A percentile compares a stretch with the other conserved stretches of the same genome.
These are phyloP conservation scores for Cystobasidium tubakii DNA, from an alignment of 768 basidiomycete genomes.

Conservation along the genomic window DNA sequence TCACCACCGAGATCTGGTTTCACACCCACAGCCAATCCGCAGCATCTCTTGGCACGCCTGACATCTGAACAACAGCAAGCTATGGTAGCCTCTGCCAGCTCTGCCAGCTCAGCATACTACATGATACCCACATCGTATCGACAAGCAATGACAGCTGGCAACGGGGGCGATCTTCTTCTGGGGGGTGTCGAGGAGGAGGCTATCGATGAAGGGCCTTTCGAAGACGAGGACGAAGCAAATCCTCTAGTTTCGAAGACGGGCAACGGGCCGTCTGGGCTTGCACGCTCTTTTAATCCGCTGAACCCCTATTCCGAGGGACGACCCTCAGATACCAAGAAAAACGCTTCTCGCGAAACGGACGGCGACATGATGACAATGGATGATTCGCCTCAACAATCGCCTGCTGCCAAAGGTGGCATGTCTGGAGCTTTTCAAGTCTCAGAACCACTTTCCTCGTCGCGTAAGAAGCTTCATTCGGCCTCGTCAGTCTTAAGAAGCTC, in stretches of 20 bases:
- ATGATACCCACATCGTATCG: conserved; percentile 17
- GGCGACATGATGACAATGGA: conserved; percentile 6
- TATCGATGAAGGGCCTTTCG: not conserved
- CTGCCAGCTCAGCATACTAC: conserved; percentile 1
- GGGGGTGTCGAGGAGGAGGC: not conserved
- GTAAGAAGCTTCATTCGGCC: not conserved
- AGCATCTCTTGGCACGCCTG: conserved; percentile 27
- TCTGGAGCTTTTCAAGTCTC: not conserved
- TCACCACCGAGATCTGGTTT: conserved; percentile 1
- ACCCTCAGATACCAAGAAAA: not conserved
- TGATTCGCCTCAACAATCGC: conserved; percentile 10
- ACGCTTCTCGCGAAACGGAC: not conserved
- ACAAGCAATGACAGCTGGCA: not conserved
- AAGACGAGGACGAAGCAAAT: not conserved
- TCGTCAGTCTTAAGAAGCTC: not conserved
- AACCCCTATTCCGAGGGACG: conserved; percentile 10
- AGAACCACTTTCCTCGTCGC: too few relatives aligned
- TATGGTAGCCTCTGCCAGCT: conserved; percentile 15
- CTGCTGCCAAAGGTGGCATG: not conserved
- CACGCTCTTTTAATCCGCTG: conserved; percentile 11
- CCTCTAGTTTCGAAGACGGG: not conserved
- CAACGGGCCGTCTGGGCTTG: not conserved
- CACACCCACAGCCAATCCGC: not conserved
- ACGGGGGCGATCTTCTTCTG: not conserved
- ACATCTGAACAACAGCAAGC: conserved; percentile 31